Conservation (phyloP, 768 basidiomycete species). For the Strobilomyces dryophilus region DNA sequence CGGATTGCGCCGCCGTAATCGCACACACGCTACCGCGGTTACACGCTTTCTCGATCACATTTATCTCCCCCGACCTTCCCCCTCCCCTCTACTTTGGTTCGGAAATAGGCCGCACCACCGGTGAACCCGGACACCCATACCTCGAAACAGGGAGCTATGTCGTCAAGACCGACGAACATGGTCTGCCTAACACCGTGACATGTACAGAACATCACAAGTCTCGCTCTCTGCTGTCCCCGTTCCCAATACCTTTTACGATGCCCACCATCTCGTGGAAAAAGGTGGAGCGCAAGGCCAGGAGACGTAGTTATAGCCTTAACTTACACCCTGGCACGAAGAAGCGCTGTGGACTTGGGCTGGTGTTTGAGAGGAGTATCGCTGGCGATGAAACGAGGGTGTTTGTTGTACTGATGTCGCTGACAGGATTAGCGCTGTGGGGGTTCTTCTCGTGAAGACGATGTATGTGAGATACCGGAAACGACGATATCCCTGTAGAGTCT, state of each 20-base stretch:
- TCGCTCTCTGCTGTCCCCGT: conserved; percentile 27
- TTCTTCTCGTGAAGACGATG: conserved; percentile 22
- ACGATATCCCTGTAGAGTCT: not conserved
- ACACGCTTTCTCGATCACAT: conserved; percentile 58
- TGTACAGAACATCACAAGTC: conserved; percentile 45
- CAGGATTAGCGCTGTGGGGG: conserved; percentile 30
- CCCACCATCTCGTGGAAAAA: conserved; percentile 20
- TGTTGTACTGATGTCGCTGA: conserved; percentile 23
- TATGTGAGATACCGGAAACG: not conserved
- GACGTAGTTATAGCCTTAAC: conserved; percentile 23
- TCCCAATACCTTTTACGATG: conserved; percentile 26
- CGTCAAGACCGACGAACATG: conserved; percentile 58
- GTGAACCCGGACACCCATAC: conserved; percentile 24
- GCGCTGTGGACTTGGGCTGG: conserved; percentile 39
- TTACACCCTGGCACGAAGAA: conserved; percentile 35
- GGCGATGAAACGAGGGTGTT: conserved; percentile 57
- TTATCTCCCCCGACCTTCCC: conserved; percentile 55
- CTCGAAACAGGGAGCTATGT: conserved; percentile 50
- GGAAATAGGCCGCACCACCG: conserved; percentile 34
- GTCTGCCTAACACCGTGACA: conserved; percentile 51
- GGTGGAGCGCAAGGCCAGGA: conserved; percentile 29
- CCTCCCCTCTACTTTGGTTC: conserved; percentile 45
- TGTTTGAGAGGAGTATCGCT: conserved; percentile 56
- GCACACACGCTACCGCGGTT: conserved; percentile 66
- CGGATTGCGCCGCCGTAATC: conserved; percentile 56